These are phyloP conservation scores for Plantago elongata DNA, from an alignment of 257 asterid species.

Conservation along the genomic window DNA sequence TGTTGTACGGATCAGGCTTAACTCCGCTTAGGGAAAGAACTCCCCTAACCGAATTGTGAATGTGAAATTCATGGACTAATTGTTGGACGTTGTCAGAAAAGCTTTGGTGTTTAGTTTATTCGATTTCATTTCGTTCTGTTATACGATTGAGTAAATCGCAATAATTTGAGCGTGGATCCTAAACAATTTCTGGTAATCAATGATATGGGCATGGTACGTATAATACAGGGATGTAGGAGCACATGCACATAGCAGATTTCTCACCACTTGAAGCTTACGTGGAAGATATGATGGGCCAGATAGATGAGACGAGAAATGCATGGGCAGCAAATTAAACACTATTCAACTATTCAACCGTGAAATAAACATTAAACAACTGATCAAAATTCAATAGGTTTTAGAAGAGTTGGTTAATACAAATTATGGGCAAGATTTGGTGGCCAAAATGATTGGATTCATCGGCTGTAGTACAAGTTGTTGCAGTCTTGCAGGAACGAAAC, in stretches of 20 bases:
- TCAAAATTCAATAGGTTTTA: neutral
- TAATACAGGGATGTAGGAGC: neutral
- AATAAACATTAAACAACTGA: too few relatives aligned
- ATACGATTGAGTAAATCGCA: too few relatives aligned
- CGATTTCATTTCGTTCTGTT: too few relatives aligned
- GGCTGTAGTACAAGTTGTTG: neutral
- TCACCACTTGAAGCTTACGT: neutral
- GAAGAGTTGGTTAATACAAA: constrained; percentile 4
- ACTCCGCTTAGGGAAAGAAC: too few relatives aligned
- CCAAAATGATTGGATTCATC: constrained; percentile 5
- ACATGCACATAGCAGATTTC: neutral
- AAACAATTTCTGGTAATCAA: neutral
- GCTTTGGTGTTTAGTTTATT: too few relatives aligned
- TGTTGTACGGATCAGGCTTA: too few relatives aligned
- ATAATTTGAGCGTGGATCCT: neutral
- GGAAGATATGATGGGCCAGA: constrained; percentile 7
- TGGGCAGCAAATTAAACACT: neutral
- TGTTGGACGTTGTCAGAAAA: too few relatives aligned
- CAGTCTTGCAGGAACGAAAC: too few relatives aligned
- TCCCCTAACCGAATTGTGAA: too few relatives aligned
- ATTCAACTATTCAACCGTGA: too few relatives aligned
- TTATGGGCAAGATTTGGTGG: constrained; percentile 9
- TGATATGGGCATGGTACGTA: too few relatives aligned
- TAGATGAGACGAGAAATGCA: neutral
- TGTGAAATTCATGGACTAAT: too few relatives aligned